Evolutionary conservation across 805 yeast species (phyloP).

Genomic region (Clavispora vitiphila): DNA sequence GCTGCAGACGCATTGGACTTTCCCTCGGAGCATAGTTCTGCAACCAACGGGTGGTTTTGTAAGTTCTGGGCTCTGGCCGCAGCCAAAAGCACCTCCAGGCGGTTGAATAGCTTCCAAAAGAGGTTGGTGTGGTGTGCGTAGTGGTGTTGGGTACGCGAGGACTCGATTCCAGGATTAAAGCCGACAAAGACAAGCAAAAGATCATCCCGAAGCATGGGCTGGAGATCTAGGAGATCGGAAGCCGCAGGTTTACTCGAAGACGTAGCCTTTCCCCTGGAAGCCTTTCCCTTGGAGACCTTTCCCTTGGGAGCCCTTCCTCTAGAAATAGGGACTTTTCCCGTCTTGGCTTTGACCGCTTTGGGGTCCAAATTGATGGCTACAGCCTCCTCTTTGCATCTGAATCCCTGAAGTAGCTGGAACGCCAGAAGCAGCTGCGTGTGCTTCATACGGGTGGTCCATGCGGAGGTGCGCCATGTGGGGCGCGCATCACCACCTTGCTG

Average conservation of each 20-base stretch:
- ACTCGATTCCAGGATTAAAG: conserved; percentile 64
- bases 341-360: too few species aligned
- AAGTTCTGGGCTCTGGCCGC: neutral
- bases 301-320: too few species aligned
- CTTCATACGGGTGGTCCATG: neutral
- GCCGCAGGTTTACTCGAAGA: too few species aligned
- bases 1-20: conserved; percentile 16
- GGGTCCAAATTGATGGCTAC: too few species aligned
- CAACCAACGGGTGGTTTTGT: neutral
- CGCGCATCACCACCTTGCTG: too few species aligned
- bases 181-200: conserved; percentile 55
- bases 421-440: too few species aligned
- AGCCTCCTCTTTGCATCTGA: conserved; percentile 9
- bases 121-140: conserved; percentile 67
- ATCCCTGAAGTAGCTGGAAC: conserved; percentile 5
- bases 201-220: conserved; percentile 25
- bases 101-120: conserved; percentile 63
- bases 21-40: conserved; percentile 5
- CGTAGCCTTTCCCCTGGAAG: too few species aligned
- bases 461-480: neutral
- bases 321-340: too few species aligned
- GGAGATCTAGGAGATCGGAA: conserved; percentile 16
- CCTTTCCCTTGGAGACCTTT: too few species aligned
- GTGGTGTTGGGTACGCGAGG: conserved; percentile 59
- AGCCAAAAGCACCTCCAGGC: conserved; percentile 39